phyloP scores from a whole-genome alignment of 352 stramenopile species.

The Globisporangium recalcitrans region DNA sequence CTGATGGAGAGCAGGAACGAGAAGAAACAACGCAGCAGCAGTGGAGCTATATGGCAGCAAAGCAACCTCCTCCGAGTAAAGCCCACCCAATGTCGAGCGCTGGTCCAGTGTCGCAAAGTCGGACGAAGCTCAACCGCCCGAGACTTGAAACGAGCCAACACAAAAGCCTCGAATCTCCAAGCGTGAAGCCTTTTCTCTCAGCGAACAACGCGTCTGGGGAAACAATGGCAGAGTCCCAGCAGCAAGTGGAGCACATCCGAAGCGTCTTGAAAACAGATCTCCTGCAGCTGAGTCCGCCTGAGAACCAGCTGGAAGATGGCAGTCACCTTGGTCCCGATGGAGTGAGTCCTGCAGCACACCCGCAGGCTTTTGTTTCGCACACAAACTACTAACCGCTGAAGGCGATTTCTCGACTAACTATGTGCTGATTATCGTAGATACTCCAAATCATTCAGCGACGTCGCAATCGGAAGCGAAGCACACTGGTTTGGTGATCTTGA shows the following conservation, averaged over 20 bases:
- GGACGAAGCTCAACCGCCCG: background rate
- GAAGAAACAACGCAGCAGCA: background rate
- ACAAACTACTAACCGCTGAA: too few species aligned
- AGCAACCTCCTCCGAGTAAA: background rate
- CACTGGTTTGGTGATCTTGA: background rate
- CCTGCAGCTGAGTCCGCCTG: conserved; percentile 25
- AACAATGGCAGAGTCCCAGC: conserved; percentile 2
- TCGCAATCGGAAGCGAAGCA: conserved; percentile 26
- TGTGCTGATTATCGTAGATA: conserved; percentile 23
- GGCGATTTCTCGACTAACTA: background rate
- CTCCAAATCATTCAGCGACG: conserved; percentile 59
- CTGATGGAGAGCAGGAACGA: conserved; percentile 5
- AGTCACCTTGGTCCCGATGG: conserved; percentile 37
- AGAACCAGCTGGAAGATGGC: conserved; percentile 56
- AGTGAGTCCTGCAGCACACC: conserved; percentile 18
- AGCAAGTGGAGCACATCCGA: conserved; percentile 46
- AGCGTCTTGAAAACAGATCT: conserved; percentile 52
- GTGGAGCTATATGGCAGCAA: background rate
- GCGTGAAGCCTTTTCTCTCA: conserved; percentile 3
- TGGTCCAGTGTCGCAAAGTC: conserved; percentile 6
- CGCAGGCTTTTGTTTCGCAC: background rate
- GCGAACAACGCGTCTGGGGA: background rate
- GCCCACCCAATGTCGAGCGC: conserved; percentile 9
- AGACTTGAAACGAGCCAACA: background rate
- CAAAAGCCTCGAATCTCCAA: background rate